These are phyloP conservation scores for Ophidiomyces ophidiicola DNA, from an alignment of 2,329 filamentous ascomycete genomes.

Conservation along the genomic window DNA sequence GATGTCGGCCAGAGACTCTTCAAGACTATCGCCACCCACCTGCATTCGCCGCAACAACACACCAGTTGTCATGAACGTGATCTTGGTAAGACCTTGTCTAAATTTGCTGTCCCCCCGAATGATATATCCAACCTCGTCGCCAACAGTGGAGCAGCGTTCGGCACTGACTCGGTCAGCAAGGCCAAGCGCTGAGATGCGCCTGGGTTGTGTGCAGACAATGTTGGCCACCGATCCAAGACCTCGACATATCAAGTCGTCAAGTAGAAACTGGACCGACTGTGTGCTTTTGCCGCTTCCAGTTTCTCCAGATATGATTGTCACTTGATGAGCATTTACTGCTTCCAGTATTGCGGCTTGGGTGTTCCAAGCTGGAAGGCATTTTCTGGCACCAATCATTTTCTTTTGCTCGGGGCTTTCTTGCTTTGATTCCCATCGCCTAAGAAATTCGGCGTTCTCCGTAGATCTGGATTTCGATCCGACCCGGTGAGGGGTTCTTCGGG, in stretches of 20 bases:
- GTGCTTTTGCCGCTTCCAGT: slow-evolving; percentile 96
- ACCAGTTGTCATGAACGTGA: slow-evolving; percentile 93
- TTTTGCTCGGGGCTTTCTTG: slow-evolving; percentile 55
- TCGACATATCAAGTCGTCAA: slow-evolving; percentile 74
- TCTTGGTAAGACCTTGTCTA: slow-evolving; percentile 59
- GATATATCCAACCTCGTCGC: slow-evolving; percentile 79
- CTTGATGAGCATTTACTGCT: slow-evolving; percentile 64
- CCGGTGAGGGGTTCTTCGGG: slow-evolving; percentile 40
- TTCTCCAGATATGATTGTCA: slow-evolving; percentile 93
- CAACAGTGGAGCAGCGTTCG: slow-evolving; percentile 69
- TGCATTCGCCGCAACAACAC: slow-evolving; percentile 84
- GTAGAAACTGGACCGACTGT: slow-evolving; percentile 87
- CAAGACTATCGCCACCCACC: slow-evolving; percentile 70
- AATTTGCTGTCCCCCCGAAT: slow-evolving; percentile 82
- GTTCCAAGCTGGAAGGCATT: slow-evolving; percentile 75
- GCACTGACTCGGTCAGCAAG: slow-evolving; percentile 90
- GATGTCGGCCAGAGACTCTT: slow-evolving; percentile 71
- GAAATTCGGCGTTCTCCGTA: slow-evolving; percentile 45
- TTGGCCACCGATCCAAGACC: slow-evolving; percentile 67
- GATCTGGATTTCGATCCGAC: slow-evolving; percentile 53
- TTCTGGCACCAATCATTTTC: slow-evolving; percentile 61
- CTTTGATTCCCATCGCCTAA: slow-evolving; percentile 54
- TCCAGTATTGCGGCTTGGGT: slow-evolving; percentile 64
- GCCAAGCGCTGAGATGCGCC: slow-evolving; percentile 85
- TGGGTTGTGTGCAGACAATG: slow-evolving; percentile 90